Evolutionary conservation across 805 yeast species (phyloP), one percentile per base, ranked within the genome.

Genomic region (Blastobotrys mokoenaii): DNA sequence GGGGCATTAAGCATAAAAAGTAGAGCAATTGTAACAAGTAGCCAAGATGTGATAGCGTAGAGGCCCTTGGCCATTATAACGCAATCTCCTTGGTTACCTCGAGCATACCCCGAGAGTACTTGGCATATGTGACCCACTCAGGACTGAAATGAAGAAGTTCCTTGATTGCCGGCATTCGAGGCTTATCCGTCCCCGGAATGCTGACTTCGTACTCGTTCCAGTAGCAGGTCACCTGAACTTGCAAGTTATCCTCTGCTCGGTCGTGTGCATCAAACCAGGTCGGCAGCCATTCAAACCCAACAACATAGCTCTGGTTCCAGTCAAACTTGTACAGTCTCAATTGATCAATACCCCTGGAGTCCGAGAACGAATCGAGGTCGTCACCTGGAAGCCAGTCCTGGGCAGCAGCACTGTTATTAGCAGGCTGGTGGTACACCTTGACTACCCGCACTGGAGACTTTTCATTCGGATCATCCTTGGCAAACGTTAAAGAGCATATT

Each of bases 251-350:
- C n/a, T 61, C 62, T 12, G 57, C 63, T 25, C 54, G 62, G 17
- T 63, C 66, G 33, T 59, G 64, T 37, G 70, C 78, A 25, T 70
- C 70, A 11, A 73, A 65, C 54, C 74, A 65, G 44, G 71, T 72
- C 3, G 94, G 94, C 30, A 82, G 67, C 95, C 95, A 86, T 57
- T 84, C 84, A 41, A 86, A 53, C 2, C 81, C 84, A 38, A 86
- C 48, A 51, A 74, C 84, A 56, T 76, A 82, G 1, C 68, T 55
- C 41, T 70, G 69, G 3, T 73, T 67, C 80, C 86, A 80, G 53
- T 73, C 70, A 22, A 82, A 63, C 57, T 82, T 84, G 61, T 82
- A 84, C 46, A 87, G 57, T 43, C 76, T 77, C 3, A 84, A 55
- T 48, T 72, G 72, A 50, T 80, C 78, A 43, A 86, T 82, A 12